phyloP scores from a whole-genome alignment of 768 basidiomycete genomes.

The Dentipellis fragilis region DNA sequence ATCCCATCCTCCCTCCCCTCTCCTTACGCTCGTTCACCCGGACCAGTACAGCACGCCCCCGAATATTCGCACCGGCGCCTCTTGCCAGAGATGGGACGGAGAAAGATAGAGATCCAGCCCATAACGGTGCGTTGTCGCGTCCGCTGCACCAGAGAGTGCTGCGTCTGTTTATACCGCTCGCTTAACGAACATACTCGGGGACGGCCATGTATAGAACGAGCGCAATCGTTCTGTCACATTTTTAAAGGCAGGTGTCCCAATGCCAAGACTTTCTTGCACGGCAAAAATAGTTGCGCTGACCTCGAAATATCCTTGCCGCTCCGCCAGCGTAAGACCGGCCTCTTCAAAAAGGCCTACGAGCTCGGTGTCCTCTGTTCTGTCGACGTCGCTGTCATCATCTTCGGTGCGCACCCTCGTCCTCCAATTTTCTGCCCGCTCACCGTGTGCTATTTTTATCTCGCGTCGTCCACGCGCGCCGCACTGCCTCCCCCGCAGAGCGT shows the following conservation, averaged over 20 bases:
- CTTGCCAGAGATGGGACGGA: slow-evolving; percentile 44
- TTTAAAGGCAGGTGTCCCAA: slow-evolving; percentile 54
- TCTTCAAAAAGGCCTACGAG: slow-evolving; percentile 88
- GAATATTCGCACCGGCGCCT: background rate
- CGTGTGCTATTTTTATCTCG: slow-evolving; percentile 31
- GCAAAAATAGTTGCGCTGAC: slow-evolving; percentile 30
- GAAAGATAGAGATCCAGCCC: slow-evolving; percentile 79
- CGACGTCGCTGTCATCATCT: slow-evolving; percentile 83
- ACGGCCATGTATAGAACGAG: slow-evolving; percentile 63
- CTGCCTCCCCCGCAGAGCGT: slow-evolving; percentile 40
- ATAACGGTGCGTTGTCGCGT: slow-evolving; percentile 48
- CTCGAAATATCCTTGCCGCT: slow-evolving; percentile 10
- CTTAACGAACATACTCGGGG: slow-evolving; percentile 11
- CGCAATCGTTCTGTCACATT: slow-evolving; percentile 88
- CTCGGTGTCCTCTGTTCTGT: slow-evolving; percentile 86
- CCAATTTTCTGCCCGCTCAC: background rate
- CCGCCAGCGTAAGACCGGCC: slow-evolving; percentile 72
- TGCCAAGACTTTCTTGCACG: slow-evolving; percentile 14
- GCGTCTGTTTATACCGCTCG: slow-evolving; percentile 18
- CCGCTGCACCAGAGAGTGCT: background rate
- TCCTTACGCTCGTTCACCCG: background rate
- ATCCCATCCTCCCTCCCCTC: slow-evolving; percentile 6
- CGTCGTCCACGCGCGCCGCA: background rate
- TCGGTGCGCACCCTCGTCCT: slow-evolving; percentile 36
- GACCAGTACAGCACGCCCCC: background rate